These are phyloP conservation scores for Macadamia tetraphylla DNA, from an alignment of 164 flowering plant genomes.

Conservation along the genomic window DNA sequence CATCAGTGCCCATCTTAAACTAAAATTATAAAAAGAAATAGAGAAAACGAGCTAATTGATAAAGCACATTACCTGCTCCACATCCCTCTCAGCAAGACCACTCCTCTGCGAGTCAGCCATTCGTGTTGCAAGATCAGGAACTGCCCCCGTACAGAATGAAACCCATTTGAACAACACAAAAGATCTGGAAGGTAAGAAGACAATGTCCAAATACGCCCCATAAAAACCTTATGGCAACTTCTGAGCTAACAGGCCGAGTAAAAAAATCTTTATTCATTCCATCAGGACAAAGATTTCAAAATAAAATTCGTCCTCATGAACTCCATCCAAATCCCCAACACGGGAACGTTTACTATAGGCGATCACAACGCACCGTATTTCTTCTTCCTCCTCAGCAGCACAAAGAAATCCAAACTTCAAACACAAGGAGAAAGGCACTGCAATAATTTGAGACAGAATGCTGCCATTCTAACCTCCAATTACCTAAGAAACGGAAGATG, in stretches of 20 bases:
- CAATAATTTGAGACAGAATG: not conserved
- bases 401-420: constrained; percentile 4
- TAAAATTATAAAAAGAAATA: not conserved
- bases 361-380: not conserved
- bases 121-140: constrained; percentile 39
- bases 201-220: constrained; percentile 20
- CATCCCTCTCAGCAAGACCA: constrained; percentile 57
- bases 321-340: not conserved
- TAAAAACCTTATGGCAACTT: constrained; percentile 17
- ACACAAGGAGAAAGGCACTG: not conserved
- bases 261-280: constrained; percentile 17
- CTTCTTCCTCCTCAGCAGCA: not conserved
- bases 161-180: constrained; percentile 41
- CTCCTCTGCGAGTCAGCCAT: constrained; percentile 70
- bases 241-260: constrained; percentile 6
- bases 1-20: not conserved
- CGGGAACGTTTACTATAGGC: not conserved
- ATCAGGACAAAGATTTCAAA: not conserved
- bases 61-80: constrained; percentile 53
- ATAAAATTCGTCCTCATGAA: not conserved
- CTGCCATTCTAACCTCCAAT: not conserved
- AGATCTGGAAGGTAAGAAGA: not conserved
- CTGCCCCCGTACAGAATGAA: constrained; percentile 21
- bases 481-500: not conserved
- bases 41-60: not conserved